These are phyloP conservation scores for Epichloe sp. DNA, from an alignment of 2,329 filamentous ascomycete species.

Conservation along the genomic window DNA sequence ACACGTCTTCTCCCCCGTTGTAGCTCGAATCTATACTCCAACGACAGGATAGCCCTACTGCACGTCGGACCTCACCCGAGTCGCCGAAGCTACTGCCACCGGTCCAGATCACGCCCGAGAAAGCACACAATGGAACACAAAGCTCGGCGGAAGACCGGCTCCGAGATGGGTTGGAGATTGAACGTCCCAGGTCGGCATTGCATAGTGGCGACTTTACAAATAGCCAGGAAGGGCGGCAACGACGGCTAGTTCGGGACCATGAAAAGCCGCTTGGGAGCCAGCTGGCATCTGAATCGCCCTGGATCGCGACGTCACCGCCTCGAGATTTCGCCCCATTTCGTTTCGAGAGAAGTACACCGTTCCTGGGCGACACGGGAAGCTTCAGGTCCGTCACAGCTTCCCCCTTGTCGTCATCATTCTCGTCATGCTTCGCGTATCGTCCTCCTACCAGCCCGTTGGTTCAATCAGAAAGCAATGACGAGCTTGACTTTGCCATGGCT, in stretches of 20 bases:
- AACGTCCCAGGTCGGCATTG: slow-evolving; percentile 66
- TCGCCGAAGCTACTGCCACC: slow-evolving; percentile 31
- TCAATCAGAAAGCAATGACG: slow-evolving; percentile 74
- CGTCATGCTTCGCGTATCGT: slow-evolving; percentile 71
- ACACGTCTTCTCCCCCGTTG: not conserved
- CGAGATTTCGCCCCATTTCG: slow-evolving; percentile 35
- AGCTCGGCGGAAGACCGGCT: slow-evolving; percentile 26
- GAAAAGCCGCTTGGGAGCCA: not conserved
- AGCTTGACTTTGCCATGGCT: slow-evolving; percentile 44
- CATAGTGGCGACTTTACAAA: slow-evolving; percentile 55
- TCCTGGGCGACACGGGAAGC: slow-evolving; percentile 21
- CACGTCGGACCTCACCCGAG: slow-evolving; percentile 21
- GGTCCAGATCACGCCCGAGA: slow-evolving; percentile 35
- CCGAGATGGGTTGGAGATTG: slow-evolving; percentile 51
- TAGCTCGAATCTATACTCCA: slow-evolving; percentile 27
- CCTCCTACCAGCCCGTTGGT: slow-evolving; percentile 87
- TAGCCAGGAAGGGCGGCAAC: slow-evolving; percentile 13
- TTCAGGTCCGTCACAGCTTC: slow-evolving; percentile 35
- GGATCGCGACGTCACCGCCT: slow-evolving; percentile 44
- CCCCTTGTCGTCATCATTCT: slow-evolving; percentile 57
- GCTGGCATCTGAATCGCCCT: slow-evolving; percentile 16
- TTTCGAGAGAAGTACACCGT: slow-evolving; percentile 22
- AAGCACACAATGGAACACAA: slow-evolving; percentile 13
- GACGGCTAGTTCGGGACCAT: slow-evolving; percentile 1
- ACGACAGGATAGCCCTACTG: slow-evolving; percentile 10